Conservation (phyloP, 441 rosid species). For the Sinapis alba region DNA sequence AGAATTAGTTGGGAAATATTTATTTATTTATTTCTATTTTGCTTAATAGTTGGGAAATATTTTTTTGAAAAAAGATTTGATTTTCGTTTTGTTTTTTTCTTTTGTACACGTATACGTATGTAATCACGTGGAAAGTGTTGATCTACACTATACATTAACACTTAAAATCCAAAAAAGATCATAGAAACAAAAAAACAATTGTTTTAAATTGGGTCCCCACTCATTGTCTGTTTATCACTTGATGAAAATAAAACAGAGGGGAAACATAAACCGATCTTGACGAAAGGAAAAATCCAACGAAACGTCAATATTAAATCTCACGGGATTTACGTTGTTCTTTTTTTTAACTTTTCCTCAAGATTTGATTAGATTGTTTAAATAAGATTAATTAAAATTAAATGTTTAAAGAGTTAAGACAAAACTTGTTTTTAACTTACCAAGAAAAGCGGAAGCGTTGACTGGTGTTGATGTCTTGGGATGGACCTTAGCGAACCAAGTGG, state of each 20-base stretch:
- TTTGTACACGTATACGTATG: constrained; percentile 9
- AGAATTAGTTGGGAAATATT: constrained; percentile 15
- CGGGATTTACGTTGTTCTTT: neutral
- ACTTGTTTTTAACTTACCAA: constrained; percentile 51
- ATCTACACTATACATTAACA: constrained; percentile 14
- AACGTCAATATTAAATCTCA: neutral
- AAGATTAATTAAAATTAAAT: neutral
- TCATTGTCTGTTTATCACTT: constrained; percentile 25
- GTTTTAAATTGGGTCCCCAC: constrained; percentile 22
- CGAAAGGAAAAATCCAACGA: constrained; percentile 14
- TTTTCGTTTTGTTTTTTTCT: neutral
- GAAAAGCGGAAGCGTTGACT: constrained; percentile 91
- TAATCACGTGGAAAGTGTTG: constrained; percentile 35
- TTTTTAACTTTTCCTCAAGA: neutral
- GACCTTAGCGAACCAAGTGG: constrained; percentile 83
- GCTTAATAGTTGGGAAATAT: too few relatives aligned
- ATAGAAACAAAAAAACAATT: constrained; percentile 4
- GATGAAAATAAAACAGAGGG: constrained; percentile 26
- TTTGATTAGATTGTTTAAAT: neutral
- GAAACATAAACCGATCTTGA: constrained; percentile 18
- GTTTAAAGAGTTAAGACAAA: neutral
- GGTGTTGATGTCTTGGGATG: constrained; percentile 82
- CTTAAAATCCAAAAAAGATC: constrained; percentile 29
- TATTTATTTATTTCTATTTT: too few relatives aligned
- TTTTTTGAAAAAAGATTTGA: neutral